phyloP scores from a whole-genome alignment of 257 asterid genomes.

The Nicotiana sylvestris region DNA sequence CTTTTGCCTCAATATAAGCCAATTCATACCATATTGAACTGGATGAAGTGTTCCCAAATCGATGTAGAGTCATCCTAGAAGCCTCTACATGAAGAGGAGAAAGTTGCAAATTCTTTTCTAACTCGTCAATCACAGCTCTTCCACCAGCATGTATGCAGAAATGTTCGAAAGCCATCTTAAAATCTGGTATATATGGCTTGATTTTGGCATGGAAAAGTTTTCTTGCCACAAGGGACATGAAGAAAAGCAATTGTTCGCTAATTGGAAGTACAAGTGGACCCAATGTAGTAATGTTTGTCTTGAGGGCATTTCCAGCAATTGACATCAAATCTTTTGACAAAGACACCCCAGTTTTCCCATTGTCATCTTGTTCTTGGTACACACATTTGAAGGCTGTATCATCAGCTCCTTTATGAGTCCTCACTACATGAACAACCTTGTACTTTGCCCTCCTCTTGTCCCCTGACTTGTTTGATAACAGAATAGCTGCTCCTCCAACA shows the following conservation, averaged over 20 bases:
- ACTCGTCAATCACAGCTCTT: conserved; percentile 41
- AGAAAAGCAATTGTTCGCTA: conserved; percentile 37
- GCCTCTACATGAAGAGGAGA: conserved; percentile 35
- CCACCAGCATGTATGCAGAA: conserved; percentile 54
- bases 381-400: conserved; percentile 36
- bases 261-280: conserved; percentile 42
- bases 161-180: conserved; percentile 41
- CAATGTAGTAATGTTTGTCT: conserved; percentile 35
- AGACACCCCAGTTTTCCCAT: conserved; percentile 32
- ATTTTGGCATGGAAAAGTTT: conserved; percentile 22
- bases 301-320: conserved; percentile 37
- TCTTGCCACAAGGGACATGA: conserved; percentile 19
- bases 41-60: conserved; percentile 47
- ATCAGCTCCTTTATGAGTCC: conserved; percentile 41
- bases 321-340: conserved; percentile 39
- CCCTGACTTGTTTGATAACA: conserved; percentile 27
- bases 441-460: conserved; percentile 31
- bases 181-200: conserved; percentile 36
- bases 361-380: conserved; percentile 33
- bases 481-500: conserved; percentile 34
- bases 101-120: conserved; percentile 35
- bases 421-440: conserved; percentile 31
- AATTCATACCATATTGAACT: conserved; percentile 50
- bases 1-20: conserved; percentile 36
- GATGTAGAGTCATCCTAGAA: conserved; percentile 43